Evolutionary conservation across 441 rosid genomes (phyloP), one percentile per base, ranked within the genome.

Genomic region (Dalechampia spathulata): DNA sequence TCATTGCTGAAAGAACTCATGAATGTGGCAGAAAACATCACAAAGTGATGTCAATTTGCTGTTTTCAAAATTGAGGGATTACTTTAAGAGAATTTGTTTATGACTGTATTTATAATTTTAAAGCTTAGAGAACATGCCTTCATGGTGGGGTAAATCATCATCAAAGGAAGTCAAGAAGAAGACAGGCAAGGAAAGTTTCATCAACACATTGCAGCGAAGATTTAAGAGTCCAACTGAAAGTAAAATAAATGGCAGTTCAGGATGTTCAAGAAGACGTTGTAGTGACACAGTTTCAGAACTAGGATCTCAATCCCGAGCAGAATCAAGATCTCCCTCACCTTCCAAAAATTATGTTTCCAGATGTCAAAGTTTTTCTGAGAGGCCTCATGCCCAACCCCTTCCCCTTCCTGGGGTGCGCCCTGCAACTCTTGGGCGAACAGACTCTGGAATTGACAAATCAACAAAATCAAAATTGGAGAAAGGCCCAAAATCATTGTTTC

Each of bases 81-180:
- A 6, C 49, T 52, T 49, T 69, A 51, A 69, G 42, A 49, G 44
- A 66, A 66, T 14, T 67, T 67, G 27, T 27, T 52, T 63, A 22
- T 25, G 23, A 54, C 41, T 49, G 25, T n/a, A n/a, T n/a, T 52
- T 55, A 20, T 52, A 45, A 52, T 20, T 47, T 39, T 39, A 17
- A 30, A 54, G 1, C 23, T 55, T n/a, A 44, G 40, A 59, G 67
- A 75, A 62, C 61, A 85, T 85, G 92, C 88, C 80, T 69, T 67
- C 82, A 52, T 79, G 85, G 87, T 85, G 86, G 83, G 76, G 75
- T 52, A 82, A 78, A 68, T 76, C 84, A 55, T 80, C 86, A 25
- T 76, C 78, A 28, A 82, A 79, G 57, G 83, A 82, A 37, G 68
- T 67, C 9, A 84, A 84, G 82, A 82, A 85, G 76, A 82, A 82